A percentile compares a stretch with the other conserved stretches of the same genome.
Conservation (phyloP, 2,329 filamentous ascomycete species). For the Rhexocercosporidium sp. region DNA sequence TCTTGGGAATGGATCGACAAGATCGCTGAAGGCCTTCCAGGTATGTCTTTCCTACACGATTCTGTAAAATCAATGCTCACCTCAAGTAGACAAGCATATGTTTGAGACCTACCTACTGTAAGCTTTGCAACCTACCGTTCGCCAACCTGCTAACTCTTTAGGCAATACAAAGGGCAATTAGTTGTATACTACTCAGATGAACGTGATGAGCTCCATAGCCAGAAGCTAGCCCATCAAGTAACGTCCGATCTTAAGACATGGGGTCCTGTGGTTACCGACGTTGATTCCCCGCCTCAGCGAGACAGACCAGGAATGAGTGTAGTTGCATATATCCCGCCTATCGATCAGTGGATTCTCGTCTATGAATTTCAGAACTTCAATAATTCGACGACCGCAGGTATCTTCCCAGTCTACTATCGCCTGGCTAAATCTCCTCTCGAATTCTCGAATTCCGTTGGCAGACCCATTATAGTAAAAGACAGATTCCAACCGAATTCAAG, state of each 20-base stretch:
- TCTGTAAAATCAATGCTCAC: background rate
- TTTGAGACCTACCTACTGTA: conserved; percentile 71
- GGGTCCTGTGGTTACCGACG: conserved; percentile 64
- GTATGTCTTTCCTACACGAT: background rate
- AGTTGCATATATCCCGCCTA: conserved; percentile 55
- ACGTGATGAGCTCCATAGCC: conserved; percentile 66
- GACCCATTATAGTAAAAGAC: conserved; percentile 49
- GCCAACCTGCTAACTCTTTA: background rate
- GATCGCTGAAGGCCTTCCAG: conserved; percentile 47
- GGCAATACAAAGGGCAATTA: conserved; percentile 58
- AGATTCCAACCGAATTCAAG: conserved; percentile 47
- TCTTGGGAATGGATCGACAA: conserved; percentile 64
- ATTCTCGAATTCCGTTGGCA: conserved; percentile 47
- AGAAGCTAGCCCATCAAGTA: conserved; percentile 70
- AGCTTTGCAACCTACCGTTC: background rate
- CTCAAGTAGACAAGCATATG: conserved; percentile 64
- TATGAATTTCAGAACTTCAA: conserved; percentile 52
- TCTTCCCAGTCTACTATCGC: conserved; percentile 56
- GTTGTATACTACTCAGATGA: conserved; percentile 74
- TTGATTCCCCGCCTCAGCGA: conserved; percentile 61
- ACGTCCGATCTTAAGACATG: conserved; percentile 62
- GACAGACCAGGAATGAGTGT: conserved; percentile 70
- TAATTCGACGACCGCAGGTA: background rate
- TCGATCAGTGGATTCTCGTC: conserved; percentile 60
- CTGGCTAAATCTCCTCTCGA: conserved; percentile 52